Conservation (phyloP, 2,329 filamentous ascomycete genomes). For the Nothophaeocryptopus gaeumannii region DNA sequence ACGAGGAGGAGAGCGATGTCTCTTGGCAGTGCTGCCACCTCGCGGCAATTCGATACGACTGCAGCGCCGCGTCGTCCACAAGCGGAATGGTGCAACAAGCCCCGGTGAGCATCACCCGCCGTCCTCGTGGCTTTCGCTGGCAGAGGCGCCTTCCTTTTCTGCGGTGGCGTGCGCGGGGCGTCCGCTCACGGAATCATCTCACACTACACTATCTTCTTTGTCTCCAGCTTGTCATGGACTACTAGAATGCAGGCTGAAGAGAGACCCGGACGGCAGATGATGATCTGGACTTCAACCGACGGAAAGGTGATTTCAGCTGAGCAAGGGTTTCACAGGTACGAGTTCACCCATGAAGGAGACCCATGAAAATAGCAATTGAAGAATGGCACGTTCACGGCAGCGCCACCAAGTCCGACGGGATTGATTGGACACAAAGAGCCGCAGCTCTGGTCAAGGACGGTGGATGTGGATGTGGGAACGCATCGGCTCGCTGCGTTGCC, state of each 20-base stretch:
- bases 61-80: conserved; percentile 7
- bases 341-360: not conserved
- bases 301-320: conserved; percentile 4
- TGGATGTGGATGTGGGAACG: conserved; percentile 4
- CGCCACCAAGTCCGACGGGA: conserved; percentile 1
- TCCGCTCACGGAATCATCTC: not conserved
- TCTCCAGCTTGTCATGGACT: too few relatives aligned
- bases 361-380: not conserved
- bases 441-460: conserved; percentile 5
- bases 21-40: not conserved
- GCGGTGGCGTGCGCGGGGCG: not conserved
- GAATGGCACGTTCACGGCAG: conserved; percentile 6
- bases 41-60: conserved; percentile 2
- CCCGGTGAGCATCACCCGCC: conserved; percentile 6
- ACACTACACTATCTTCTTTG: too few relatives aligned
- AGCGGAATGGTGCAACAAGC: not conserved
- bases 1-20: too few relatives aligned
- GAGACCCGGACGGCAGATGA: not conserved
- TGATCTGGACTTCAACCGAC: not conserved
- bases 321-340: conserved; percentile 16
- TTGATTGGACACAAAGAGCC: conserved; percentile 6
- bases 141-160: not conserved
- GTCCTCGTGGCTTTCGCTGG: conserved; percentile 8
- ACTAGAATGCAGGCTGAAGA: too few relatives aligned
- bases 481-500: conserved; percentile 7